Evolutionary conservation across 2,329 filamentous ascomycete species (phyloP).

Genomic region (Colletotrichum spaethianum): DNA sequence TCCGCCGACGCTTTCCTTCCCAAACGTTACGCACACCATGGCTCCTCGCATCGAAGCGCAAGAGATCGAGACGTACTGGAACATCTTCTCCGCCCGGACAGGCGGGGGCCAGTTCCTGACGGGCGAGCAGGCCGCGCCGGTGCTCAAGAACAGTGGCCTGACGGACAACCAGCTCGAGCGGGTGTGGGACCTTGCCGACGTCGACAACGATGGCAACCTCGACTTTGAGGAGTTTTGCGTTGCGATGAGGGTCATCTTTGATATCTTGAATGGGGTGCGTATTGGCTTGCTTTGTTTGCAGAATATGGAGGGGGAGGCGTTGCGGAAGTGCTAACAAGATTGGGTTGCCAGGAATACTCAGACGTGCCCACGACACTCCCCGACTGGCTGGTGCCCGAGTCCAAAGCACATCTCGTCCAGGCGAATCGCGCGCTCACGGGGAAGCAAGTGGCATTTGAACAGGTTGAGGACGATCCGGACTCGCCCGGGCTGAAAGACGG

Average conservation of each 20-base stretch:
- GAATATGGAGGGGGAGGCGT: background rate
- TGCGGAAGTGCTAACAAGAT: slow-evolving; percentile 17
- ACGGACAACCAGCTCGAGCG: slow-evolving; percentile 87
- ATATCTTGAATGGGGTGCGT: slow-evolving; percentile 92
- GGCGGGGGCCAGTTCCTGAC: slow-evolving; percentile 73
- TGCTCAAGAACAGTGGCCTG: slow-evolving; percentile 75
- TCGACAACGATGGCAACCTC: slow-evolving; percentile 96
- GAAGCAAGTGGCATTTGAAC: slow-evolving; percentile 86
- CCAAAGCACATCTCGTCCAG: slow-evolving; percentile 91
- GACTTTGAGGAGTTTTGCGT: slow-evolving; percentile 99
- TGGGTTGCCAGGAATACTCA: slow-evolving; percentile 78
- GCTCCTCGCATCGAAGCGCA: slow-evolving; percentile 73
- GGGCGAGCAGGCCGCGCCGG: slow-evolving; percentile 73
- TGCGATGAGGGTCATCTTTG: slow-evolving; percentile 97
- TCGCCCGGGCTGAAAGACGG: slow-evolving; percentile 90
- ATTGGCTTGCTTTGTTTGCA: background rate
- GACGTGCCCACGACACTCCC: slow-evolving; percentile 90
- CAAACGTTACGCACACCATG: slow-evolving; percentile 55
- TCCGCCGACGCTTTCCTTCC: slow-evolving; percentile 12
- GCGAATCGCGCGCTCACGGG: slow-evolving; percentile 85
- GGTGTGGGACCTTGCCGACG: slow-evolving; percentile 97
- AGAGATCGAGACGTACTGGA: slow-evolving; percentile 77
- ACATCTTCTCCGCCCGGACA: slow-evolving; percentile 73
- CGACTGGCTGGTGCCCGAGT: slow-evolving; percentile 97
- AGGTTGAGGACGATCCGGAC: slow-evolving; percentile 86